Evolutionary conservation across 2,329 filamentous ascomycete species (phyloP), one percentile per base, ranked within the genome.

Genomic region (Colletotrichum tamarilloi): DNA sequence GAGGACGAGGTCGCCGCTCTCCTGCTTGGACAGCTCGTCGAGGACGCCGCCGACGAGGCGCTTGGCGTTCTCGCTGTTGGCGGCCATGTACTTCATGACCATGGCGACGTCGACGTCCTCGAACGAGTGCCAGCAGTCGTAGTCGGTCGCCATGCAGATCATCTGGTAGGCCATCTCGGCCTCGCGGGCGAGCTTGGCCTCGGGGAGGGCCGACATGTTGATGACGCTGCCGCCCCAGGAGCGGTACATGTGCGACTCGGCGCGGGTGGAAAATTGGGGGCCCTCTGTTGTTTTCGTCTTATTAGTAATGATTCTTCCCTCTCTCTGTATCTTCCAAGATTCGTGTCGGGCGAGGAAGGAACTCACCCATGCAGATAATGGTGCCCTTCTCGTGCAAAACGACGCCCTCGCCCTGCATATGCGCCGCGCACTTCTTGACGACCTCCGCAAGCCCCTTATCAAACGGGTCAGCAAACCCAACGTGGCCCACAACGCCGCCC

Each of bases 131-230:
- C 97, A 99, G 91, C 96, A 98, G 87, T 99, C 97, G 83, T 99
- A 99, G 87, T 99, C 97, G 32, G 97, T 99, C 42, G 95, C 94
- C 97, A 99, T 99, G 88, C 96, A 98, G 80, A 99, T 97, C 90
- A 98, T 97, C 86, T 97, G 95, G 84, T 98, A 98, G 46, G 93
- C 93, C 78, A 99, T 93, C 87, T 99, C 97, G 28, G 97, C 97
- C 86, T 99, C 97, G 67, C 94, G 92, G 11, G 97, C 97, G 24
- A 99, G 92, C 88, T 99, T 99, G 62, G 96, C 94, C 86, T 99
- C 97, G 24, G 97, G 97, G 19, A 99, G 89, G 16, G 93, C 93
- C 57, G 94, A 97, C 97, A 99, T 99, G 90, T 98, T 98, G 88
- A 99, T 98, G 66, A 98, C 94, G 76, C 91, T 93, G 77, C 95